A percentile compares a stretch with the other conserved stretches of the same genome.
Evolutionary conservation across 352 stramenopile genomes (phyloP).

Genomic region (Phytophthora megakarya): DNA sequence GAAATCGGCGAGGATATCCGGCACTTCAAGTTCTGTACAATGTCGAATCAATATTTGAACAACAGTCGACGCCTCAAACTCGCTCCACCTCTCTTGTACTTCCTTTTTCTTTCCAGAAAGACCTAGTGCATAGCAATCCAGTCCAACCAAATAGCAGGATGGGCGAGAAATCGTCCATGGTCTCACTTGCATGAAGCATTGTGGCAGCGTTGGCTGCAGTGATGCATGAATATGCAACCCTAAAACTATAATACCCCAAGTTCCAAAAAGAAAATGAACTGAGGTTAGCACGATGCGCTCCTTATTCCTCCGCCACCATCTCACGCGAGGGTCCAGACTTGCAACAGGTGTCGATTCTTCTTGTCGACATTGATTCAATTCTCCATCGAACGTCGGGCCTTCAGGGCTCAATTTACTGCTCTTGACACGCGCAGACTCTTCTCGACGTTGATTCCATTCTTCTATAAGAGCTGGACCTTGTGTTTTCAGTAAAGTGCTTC

Average conservation of each 20-base stretch:
- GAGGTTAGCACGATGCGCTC: neutral
- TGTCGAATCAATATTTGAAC: constrained; percentile 6
- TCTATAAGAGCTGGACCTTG: neutral
- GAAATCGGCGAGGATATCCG: constrained; percentile 23
- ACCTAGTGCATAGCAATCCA: constrained; percentile 18
- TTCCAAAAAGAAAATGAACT: constrained; percentile 9
- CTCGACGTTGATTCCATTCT: neutral
- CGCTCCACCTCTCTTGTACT: neutral
- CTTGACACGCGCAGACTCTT: neutral
- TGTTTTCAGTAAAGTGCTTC: neutral
- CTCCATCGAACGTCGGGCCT: neutral
- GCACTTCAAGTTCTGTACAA: constrained; percentile 8
- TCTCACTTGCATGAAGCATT: constrained; percentile 20
- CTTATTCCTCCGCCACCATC: neutral
- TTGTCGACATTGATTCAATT: neutral
- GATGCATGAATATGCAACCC: constrained; percentile 8
- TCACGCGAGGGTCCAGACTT: neutral
- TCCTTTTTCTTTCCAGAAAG: constrained; percentile 9
- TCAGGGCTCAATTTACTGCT: neutral
- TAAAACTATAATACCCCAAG: constrained; percentile 2
- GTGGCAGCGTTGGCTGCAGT: neutral
- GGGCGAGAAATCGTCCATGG: constrained; percentile 34
- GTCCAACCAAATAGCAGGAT: constrained; percentile 40
- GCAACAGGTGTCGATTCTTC: neutral
- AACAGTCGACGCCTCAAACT: constrained; percentile 28